These are phyloP conservation scores for Orbilia ellipsospora DNA, from an alignment of 2,329 filamentous ascomycete genomes.

Conservation along the genomic window DNA sequence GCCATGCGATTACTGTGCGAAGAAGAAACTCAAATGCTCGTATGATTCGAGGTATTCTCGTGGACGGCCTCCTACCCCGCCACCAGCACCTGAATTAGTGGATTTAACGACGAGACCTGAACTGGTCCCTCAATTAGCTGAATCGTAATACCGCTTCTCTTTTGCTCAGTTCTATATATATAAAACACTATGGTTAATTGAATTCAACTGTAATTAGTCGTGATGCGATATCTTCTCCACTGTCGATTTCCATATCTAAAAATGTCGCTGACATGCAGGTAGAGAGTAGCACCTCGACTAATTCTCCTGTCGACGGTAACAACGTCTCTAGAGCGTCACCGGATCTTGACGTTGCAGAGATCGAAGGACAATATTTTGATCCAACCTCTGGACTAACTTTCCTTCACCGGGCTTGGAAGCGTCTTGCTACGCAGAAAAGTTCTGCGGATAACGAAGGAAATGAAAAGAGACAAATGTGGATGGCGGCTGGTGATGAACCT, in stretches of 20 bases:
- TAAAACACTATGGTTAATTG: no score
- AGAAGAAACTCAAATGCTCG: conserved; percentile 60
- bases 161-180: not conserved
- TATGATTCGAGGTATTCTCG: conserved; percentile 62
- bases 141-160: not conserved
- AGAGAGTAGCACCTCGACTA: conserved; percentile 1
- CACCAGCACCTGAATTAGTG: conserved; percentile 29
- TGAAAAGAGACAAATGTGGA: conserved; percentile 56
- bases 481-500: conserved; percentile 67
- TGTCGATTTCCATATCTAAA: no score
- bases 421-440: conserved; percentile 70
- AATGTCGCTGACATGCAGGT: no score
- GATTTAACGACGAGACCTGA: not conserved
- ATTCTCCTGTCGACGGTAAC: conserved; percentile 25
- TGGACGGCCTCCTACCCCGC: conserved; percentile 62
- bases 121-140: no score
- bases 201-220: no score
- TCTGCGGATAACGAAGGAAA: conserved; percentile 64
- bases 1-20: conserved; percentile 61
- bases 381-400: conserved; percentile 68
- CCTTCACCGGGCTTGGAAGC: conserved; percentile 75
- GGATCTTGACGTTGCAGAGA: conserved; percentile 65
- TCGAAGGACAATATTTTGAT: conserved; percentile 70
- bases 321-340: conserved; percentile 62
- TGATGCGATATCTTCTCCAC: no score